These are phyloP conservation scores for Fraxinus paxiana DNA, from an alignment of 305 asterid species.

Conservation along the genomic window DNA sequence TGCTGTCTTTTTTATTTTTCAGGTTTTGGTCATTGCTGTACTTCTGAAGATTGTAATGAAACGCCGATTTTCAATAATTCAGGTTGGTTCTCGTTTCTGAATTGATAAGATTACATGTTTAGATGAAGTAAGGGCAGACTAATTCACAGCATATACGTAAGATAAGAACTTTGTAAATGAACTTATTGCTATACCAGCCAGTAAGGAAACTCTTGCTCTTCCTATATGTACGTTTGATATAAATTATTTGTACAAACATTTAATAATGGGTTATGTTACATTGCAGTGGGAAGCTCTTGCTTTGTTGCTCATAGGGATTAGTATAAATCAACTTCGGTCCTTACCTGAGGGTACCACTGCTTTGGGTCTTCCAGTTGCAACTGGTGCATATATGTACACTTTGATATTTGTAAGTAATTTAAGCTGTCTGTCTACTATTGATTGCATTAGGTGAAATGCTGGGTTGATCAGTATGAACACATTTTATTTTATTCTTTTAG, in stretches of 20 bases:
- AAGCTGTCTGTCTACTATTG: conserved; percentile 20
- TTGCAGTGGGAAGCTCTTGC: conserved; percentile 99
- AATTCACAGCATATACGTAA: background rate
- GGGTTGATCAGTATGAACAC: conserved; percentile 5
- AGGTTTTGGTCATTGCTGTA: conserved; percentile 97
- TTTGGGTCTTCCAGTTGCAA: conserved; percentile 79
- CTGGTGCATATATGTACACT: conserved; percentile 76
- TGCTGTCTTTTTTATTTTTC: conserved; percentile 21
- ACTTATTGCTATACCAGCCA: conserved; percentile 7
- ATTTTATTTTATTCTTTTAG: conserved; percentile 1
- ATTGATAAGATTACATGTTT: background rate
- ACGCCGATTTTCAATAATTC: conserved; percentile 86
- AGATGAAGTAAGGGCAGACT: background rate
- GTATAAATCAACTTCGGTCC: conserved; percentile 87
- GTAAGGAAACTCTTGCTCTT: conserved; percentile 6
- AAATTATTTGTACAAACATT: background rate
- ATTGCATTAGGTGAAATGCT: conserved; percentile 7
- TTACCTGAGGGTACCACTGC: conserved; percentile 70
- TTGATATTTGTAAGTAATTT: conserved; percentile 76
- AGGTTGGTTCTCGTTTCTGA: conserved; percentile 47
- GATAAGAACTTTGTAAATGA: conserved; percentile 2
- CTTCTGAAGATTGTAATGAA: conserved; percentile 81
- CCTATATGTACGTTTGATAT: background rate
- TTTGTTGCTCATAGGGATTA: conserved; percentile 88
- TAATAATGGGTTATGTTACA: conserved; percentile 22